Evolutionary conservation across 495 filamentous ascomycete species (phyloP).

Genomic region (Podospora anserina): DNA sequence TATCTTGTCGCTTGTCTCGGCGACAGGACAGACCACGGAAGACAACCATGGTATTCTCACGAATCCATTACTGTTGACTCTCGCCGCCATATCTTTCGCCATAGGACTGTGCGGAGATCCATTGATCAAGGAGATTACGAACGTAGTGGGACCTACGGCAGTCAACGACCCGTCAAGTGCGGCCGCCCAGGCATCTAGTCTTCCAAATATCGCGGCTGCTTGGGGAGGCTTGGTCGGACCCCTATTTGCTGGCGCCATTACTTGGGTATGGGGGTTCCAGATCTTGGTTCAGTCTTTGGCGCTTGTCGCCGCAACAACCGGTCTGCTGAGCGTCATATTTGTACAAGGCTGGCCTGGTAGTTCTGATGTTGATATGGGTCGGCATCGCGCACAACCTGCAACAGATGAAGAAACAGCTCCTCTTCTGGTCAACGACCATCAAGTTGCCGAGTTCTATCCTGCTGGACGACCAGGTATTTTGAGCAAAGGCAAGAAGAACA

Average conservation of each 20-base stretch:
- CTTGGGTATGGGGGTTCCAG: constrained; percentile 26
- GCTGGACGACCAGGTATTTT: neutral
- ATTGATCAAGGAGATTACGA: constrained; percentile 23
- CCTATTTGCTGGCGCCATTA: constrained; percentile 22
- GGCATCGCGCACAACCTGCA: neutral
- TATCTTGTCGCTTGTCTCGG: constrained; percentile 20
- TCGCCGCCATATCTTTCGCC: constrained; percentile 26
- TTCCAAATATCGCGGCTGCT: constrained; percentile 25
- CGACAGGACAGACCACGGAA: constrained; percentile 4
- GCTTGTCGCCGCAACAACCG: constrained; percentile 14
- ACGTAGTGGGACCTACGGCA: neutral
- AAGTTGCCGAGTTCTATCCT: neutral
- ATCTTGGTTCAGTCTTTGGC: constrained; percentile 22
- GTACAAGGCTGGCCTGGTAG: constrained; percentile 31
- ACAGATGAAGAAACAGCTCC: constrained; percentile 30
- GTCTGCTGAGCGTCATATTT: constrained; percentile 25
- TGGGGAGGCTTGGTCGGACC: constrained; percentile 34
- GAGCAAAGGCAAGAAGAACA: neutral
- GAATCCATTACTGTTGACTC: constrained; percentile 10
- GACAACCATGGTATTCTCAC: constrained; percentile 8
- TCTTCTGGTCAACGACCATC: constrained; percentile 16
- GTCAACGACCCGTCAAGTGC: constrained; percentile 10
- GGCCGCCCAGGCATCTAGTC: constrained; percentile 18
- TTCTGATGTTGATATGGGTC: neutral
- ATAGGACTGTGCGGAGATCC: constrained; percentile 28